Evolutionary conservation across 2,329 filamentous ascomycete species (phyloP).

Genomic region (Trichoderma atrobrunneum): DNA sequence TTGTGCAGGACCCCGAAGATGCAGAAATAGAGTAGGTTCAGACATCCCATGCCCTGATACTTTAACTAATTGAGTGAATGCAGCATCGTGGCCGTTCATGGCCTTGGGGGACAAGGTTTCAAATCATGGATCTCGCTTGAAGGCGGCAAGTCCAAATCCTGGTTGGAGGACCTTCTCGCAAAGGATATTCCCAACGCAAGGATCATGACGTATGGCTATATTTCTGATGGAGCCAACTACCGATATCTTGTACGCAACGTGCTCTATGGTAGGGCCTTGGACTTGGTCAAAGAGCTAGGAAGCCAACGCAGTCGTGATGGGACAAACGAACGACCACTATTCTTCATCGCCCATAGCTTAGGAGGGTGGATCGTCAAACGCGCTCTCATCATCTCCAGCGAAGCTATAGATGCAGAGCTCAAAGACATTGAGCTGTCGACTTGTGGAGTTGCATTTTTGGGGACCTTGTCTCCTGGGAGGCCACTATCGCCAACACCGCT

Average conservation of each 20-base stretch:
- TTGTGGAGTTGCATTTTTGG: slow-evolving; percentile 30
- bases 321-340: slow-evolving; percentile 25
- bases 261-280: slow-evolving; percentile 27
- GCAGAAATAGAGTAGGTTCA: slow-evolving; percentile 27
- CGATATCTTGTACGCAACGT: slow-evolving; percentile 27
- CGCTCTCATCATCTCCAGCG: slow-evolving; percentile 29
- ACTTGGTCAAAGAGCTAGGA: slow-evolving; percentile 26
- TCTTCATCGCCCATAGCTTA: slow-evolving; percentile 30
- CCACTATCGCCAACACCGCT: slow-evolving; percentile 27
- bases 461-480: slow-evolving; percentile 26
- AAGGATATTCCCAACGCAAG: slow-evolving; percentile 28
- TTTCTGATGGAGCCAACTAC: slow-evolving; percentile 25
- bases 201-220: slow-evolving; percentile 30
- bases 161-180: slow-evolving; percentile 27
- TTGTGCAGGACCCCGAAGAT: slow-evolving; percentile 25
- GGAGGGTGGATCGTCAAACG: slow-evolving; percentile 32
- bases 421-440: slow-evolving; percentile 28
- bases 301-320: slow-evolving; percentile 22
- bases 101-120: slow-evolving; percentile 29
- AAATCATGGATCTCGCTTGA: slow-evolving; percentile 26
- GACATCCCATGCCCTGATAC: no score
- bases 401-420: slow-evolving; percentile 25
- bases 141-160: slow-evolving; percentile 24
- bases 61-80: not conserved
- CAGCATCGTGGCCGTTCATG: slow-evolving; percentile 31